Evolutionary conservation across 441 rosid species (phyloP).

Genomic region (Pelargonium cotyledonis): DNA sequence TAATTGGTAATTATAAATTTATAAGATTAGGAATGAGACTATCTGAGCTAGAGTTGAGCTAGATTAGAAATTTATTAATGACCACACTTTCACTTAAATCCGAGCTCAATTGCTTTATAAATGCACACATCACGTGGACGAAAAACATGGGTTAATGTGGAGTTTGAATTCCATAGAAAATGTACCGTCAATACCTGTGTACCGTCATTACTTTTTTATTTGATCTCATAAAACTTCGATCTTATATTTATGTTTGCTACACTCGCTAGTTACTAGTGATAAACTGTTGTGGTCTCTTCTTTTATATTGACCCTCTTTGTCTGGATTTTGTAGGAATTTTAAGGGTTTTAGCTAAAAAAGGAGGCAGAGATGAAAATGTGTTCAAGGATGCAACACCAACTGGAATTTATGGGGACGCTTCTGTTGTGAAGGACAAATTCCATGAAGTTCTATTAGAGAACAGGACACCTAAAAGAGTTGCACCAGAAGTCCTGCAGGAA

Average conservation of each 20-base stretch:
- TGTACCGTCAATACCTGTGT: neutral
- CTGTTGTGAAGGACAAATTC: constrained; percentile 31
- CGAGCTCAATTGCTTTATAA: too few species aligned
- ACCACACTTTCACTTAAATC: too few species aligned
- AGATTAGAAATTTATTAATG: too few species aligned
- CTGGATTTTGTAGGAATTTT: constrained; percentile 41
- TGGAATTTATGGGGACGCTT: constrained; percentile 19
- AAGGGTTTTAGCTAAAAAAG: constrained; percentile 32
- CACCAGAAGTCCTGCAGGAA: constrained; percentile 27
- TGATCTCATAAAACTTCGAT: neutral
- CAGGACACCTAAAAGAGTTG: constrained; percentile 26
- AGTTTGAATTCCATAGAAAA: too few species aligned
- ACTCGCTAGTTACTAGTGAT: too few species aligned
- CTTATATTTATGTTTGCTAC: too few species aligned
- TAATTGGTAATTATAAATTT: too few species aligned
- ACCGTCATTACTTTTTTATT: neutral
- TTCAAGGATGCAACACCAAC: constrained; percentile 24
- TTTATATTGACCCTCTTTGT: constrained; percentile 11
- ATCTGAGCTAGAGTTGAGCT: too few species aligned
- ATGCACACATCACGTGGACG: too few species aligned
- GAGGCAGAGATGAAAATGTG: constrained; percentile 26
- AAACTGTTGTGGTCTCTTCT: neutral
- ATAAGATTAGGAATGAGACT: too few species aligned
- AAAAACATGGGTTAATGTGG: too few species aligned
- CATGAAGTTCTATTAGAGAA: constrained; percentile 51